Conservation (phyloP, 768 basidiomycete species). For the Lactarius vividus region DNA sequence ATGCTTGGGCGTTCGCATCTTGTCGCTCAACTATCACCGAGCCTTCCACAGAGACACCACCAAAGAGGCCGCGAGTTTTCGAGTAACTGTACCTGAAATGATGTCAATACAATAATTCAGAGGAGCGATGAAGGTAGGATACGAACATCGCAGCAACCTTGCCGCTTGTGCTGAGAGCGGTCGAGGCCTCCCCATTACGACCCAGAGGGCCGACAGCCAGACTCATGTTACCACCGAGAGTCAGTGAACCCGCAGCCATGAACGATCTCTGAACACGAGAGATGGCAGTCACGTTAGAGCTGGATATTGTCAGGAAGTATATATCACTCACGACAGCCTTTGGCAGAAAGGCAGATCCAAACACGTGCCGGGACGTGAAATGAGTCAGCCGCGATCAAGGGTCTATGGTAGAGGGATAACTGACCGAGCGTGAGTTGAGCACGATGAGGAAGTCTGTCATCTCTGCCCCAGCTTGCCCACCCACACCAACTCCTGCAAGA, state of each 20-base stretch:
- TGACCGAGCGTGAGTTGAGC: conserved; percentile 75
- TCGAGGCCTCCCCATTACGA: conserved; percentile 90
- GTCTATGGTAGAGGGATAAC: conserved; percentile 32
- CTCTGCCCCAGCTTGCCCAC: conserved; percentile 79
- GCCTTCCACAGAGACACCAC: conserved; percentile 85
- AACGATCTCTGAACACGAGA: conserved; percentile 60
- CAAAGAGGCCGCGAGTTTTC: conserved; percentile 91
- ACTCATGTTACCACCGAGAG: conserved; percentile 88
- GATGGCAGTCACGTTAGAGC: not conserved
- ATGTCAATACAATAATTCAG: conserved; percentile 5
- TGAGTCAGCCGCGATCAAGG: conserved; percentile 16
- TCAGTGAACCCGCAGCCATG: conserved; percentile 92
- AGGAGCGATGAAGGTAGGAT: not conserved
- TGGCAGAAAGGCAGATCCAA: conserved; percentile 1
- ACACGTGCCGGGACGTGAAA: not conserved
- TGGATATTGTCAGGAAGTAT: not conserved
- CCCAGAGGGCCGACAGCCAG: conserved; percentile 89
- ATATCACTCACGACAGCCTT: conserved; percentile 64
- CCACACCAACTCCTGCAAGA: conserved; percentile 85
- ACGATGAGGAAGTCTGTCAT: conserved; percentile 91
- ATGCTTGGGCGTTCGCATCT: conserved; percentile 87
- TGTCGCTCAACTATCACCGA: conserved; percentile 91
- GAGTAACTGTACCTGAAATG: conserved; percentile 77
- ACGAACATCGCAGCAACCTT: conserved; percentile 87
- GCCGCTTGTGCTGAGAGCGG: conserved; percentile 78